phyloP scores from a whole-genome alignment of 768 basidiomycete species.

The Naganishia kalamii region DNA sequence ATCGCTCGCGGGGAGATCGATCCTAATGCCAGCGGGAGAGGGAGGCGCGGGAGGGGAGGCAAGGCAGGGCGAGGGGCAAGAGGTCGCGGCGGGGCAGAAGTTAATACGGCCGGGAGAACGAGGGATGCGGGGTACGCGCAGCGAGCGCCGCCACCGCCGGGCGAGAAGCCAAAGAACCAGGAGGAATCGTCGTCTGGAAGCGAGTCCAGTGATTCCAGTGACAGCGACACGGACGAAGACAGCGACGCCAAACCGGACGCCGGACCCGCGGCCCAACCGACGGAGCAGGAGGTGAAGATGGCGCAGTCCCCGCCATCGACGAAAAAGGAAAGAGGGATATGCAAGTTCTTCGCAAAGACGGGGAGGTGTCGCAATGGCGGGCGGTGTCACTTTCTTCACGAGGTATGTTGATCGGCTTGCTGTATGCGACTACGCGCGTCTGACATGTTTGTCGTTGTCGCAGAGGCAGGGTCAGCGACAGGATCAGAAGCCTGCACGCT shows the following conservation, averaged over 20 bases:
- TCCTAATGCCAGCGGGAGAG: slow-evolving; percentile 4
- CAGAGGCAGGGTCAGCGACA: background rate
- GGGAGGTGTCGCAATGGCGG: slow-evolving; percentile 35
- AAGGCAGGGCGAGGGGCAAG: slow-evolving; percentile 5
- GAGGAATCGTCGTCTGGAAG: background rate
- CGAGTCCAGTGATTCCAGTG: background rate
- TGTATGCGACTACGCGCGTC: background rate
- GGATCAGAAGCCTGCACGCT: background rate
- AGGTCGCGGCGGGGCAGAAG: background rate
- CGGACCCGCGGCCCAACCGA: background rate
- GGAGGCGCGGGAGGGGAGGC: slow-evolving; percentile 8
- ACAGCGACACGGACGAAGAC: background rate
- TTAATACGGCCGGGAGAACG: background rate
- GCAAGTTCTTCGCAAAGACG: slow-evolving; percentile 33
- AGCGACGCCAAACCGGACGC: background rate
- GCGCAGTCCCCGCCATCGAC: background rate
- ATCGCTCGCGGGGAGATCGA: slow-evolving; percentile 33
- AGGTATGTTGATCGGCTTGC: slow-evolving; percentile 11
- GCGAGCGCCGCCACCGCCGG: background rate
- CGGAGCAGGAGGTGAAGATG: background rate
- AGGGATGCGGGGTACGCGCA: slow-evolving; percentile 2
- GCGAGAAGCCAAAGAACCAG: background rate
- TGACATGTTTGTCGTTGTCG: background rate
- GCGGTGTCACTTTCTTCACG: slow-evolving; percentile 38
- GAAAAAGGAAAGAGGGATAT: slow-evolving; percentile 23